Base-by-base conservation (phyloP, 2,329 filamentous ascomycete species). In the Ophiostoma montium region DNA sequence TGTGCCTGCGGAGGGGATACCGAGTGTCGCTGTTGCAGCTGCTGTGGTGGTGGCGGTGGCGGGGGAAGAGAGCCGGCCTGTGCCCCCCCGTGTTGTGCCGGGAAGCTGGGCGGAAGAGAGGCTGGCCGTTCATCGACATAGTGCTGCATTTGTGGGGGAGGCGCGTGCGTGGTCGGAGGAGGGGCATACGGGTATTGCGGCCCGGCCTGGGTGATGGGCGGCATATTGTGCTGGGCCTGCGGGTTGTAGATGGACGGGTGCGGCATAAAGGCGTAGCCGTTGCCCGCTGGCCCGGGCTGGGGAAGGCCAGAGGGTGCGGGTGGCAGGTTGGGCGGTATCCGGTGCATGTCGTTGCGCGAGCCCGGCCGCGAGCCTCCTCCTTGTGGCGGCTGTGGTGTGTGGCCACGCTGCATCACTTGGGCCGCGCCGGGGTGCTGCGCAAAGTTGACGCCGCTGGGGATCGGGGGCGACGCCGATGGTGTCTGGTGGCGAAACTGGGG, bases 221-320 rank as follows among this genome's bases (percentile, higher is more conserved):
- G 58, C 51, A 60, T 67, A 38, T 63, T 65, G 32, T 68, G 59
- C 50, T 67, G 61, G 48, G 66, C 67, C 52, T 72, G 83, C 10
- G 78, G 79, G 58, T 87, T 86, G 65, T 94, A 95, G 57, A 94
- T 86, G 32, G 84, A 78, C 35, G 85, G 85, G 54, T 92, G 88
- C 3, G 85, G 80, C 71, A 94, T 86, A 61, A 88, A 95, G 3
- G 84, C 76, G 63, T 85, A 94, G 49, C 78, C 85, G 59, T 84
- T 85, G 52, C 75, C 69, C 30, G 54, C 54, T 21, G 57, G 59
- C 10, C 75, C 72, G 50, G 74, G 71, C 57, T 80, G 82, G 4
- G 76, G 23, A 8, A 27, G 23, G 52, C 75, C 69, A 27, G 54
- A 54, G 19, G 57, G 59, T 6, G 75, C 72, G 50, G 74, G 71